phyloP scores from a whole-genome alignment of 768 basidiomycete species.

The Tricholoma matsutake region DNA sequence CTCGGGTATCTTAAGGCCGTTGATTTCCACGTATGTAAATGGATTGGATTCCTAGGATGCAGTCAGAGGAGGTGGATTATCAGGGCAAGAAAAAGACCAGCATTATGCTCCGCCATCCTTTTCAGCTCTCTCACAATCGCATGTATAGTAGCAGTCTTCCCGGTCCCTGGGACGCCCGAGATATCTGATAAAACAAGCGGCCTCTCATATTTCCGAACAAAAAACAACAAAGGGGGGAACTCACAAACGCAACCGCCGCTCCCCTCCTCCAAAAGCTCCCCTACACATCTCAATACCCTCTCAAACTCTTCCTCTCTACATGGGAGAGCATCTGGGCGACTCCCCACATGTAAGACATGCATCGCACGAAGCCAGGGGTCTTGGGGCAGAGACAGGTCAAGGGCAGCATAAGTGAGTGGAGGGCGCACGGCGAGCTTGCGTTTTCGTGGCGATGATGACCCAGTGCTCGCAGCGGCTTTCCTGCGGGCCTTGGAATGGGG shows the following conservation, averaged over 20 bases:
- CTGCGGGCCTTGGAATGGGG: constrained; percentile 71
- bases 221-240: constrained; percentile 25
- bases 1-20: constrained; percentile 90
- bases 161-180: constrained; percentile 97
- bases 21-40: constrained; percentile 97
- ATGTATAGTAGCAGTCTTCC: constrained; percentile 98
- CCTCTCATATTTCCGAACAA: constrained; percentile 2
- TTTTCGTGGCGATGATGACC: constrained; percentile 9
- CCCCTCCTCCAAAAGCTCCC: constrained; percentile 86
- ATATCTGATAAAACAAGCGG: constrained; percentile 62
- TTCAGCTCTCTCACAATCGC: constrained; percentile 88
- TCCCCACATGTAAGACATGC: constrained; percentile 90
- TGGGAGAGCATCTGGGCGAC: constrained; percentile 84
- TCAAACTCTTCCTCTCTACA: constrained; percentile 87
- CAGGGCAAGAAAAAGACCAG: constrained; percentile 31
- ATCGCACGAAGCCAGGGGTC: constrained; percentile 88
- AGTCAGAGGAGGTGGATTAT: not conserved
- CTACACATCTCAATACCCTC: constrained; percentile 70
- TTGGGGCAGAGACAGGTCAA: constrained; percentile 50
- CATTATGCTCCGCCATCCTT: constrained; percentile 79
- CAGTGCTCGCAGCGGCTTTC: constrained; percentile 12
- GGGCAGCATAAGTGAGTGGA: constrained; percentile 25
- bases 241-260: constrained; percentile 94
- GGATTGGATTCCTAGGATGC: constrained; percentile 78
- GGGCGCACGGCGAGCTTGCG: constrained; percentile 28